Evolutionary conservation across 257 asterid genomes (phyloP).

Genomic region (Asclepias syriaca): DNA sequence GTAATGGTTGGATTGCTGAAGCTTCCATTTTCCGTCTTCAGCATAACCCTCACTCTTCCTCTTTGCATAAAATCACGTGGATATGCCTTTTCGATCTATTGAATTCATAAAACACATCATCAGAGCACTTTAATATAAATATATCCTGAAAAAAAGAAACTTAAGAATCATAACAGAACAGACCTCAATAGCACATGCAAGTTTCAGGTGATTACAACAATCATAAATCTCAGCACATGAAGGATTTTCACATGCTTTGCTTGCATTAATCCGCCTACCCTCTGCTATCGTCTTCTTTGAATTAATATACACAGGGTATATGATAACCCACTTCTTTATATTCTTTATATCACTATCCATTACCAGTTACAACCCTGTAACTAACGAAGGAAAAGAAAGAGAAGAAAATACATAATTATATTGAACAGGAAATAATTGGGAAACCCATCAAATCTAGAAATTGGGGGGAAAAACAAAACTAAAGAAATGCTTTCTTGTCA

Average conservation of each 20-base stretch:
- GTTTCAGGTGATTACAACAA: slow-evolving; percentile 73
- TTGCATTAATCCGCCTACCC: slow-evolving; percentile 78
- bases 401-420: not conserved
- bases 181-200: slow-evolving; percentile 89
- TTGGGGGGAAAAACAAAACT: not conserved
- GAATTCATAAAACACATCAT: not conserved
- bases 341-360: slow-evolving; percentile 73
- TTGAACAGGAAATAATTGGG: not conserved
- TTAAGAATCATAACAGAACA: not conserved
- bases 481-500: slow-evolving; percentile 46
- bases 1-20: slow-evolving; percentile 65
- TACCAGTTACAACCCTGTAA: slow-evolving; percentile 6
- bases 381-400: not conserved
- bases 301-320: slow-evolving; percentile 85
- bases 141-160: not conserved
- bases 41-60: slow-evolving; percentile 86
- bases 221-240: slow-evolving; percentile 74
- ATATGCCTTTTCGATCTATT: slow-evolving; percentile 84
- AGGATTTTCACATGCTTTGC: slow-evolving; percentile 92
- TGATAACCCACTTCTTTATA: slow-evolving; percentile 74
- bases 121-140: not conserved
- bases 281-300: slow-evolving; percentile 88
- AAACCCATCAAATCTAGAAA: not conserved
- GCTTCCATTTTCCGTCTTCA: slow-evolving; percentile 82
- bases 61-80: slow-evolving; percentile 97